phyloP scores from a whole-genome alignment of 73 alveolate genomes.

The Stentor coeruleus region DNA sequence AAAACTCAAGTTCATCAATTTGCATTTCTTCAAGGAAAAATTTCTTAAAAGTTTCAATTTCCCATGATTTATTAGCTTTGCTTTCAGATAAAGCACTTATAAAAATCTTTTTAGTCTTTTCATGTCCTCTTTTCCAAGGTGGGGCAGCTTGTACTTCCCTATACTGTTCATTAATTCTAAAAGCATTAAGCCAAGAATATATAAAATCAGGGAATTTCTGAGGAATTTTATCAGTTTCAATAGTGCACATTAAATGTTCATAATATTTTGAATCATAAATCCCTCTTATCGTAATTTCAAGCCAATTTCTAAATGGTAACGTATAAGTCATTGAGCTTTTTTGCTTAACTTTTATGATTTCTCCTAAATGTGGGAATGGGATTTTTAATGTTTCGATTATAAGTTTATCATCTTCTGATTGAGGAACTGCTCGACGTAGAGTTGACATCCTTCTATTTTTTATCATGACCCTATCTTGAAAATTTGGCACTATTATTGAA shows the following conservation, averaged over 20 bases:
- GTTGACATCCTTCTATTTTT: too few species aligned
- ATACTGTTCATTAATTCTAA: constrained; percentile 50
- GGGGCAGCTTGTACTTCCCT: constrained; percentile 49
- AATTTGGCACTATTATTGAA: too few species aligned
- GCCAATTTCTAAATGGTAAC: background rate
- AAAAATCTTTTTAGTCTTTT: constrained; percentile 52
- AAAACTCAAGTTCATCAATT: constrained; percentile 66
- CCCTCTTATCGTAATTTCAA: constrained; percentile 42
- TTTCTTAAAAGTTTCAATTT: constrained; percentile 63
- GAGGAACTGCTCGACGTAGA: too few species aligned
- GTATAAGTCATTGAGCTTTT: too few species aligned
- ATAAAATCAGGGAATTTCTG: constrained; percentile 67
- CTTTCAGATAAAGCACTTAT: constrained; percentile 51
- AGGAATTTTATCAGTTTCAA: constrained; percentile 27
- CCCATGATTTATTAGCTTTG: constrained; percentile 57
- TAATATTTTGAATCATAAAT: constrained; percentile 71
- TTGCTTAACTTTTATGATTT: too few species aligned
- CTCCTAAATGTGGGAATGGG: too few species aligned
- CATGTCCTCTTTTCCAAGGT: constrained; percentile 57
- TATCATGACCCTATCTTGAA: too few species aligned
- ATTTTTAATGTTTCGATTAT: too few species aligned
- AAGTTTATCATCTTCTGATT: too few species aligned
- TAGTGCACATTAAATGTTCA: constrained; percentile 59
- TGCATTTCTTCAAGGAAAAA: constrained; percentile 58
- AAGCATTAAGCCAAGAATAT: constrained; percentile 65